These are phyloP conservation scores for Ophiostoma novo-ulmi DNA, from an alignment of 2,329 filamentous ascomycete species.

Conservation along the genomic window DNA sequence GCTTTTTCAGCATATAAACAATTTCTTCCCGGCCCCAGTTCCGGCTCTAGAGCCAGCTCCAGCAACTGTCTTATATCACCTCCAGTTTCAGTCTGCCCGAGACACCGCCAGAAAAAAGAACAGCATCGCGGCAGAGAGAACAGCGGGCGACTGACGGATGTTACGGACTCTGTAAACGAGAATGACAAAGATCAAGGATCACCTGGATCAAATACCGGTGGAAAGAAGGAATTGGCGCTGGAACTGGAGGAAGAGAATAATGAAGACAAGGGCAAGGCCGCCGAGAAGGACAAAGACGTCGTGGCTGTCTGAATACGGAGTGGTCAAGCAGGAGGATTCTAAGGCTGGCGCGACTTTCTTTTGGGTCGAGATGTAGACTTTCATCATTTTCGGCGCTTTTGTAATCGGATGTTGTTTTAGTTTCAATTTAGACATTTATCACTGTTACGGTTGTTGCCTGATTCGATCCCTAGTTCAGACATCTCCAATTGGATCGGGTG, in stretches of 20 bases:
- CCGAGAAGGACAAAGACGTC: neutral
- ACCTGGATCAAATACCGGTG: neutral
- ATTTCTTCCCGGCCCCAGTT: neutral
- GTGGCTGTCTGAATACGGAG: neutral
- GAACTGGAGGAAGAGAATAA: too few relatives aligned
- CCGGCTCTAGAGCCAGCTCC: too few relatives aligned
- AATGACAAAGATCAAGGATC: neutral
- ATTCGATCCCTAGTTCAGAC: neutral
- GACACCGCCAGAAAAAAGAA: neutral
- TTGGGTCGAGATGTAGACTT: neutral
- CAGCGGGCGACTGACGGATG: neutral
- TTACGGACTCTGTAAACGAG: neutral
- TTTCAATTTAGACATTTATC: neutral
- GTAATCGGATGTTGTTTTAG: neutral
- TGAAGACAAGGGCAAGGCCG: neutral
- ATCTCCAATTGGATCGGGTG: neutral
- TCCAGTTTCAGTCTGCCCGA: neutral
- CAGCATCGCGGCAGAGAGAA: neutral
- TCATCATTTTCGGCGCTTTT: neutral
- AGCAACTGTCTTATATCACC: neutral
- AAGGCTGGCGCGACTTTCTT: too few relatives aligned
- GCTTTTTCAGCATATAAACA: conserved; percentile 1
- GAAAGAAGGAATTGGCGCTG: neutral
- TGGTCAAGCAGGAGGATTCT: too few relatives aligned
- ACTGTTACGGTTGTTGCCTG: neutral